Evolutionary conservation across 768 basidiomycete genomes (phyloP), one percentile per base, ranked within the genome.

Genomic region (Hygrocybe punicea): DNA sequence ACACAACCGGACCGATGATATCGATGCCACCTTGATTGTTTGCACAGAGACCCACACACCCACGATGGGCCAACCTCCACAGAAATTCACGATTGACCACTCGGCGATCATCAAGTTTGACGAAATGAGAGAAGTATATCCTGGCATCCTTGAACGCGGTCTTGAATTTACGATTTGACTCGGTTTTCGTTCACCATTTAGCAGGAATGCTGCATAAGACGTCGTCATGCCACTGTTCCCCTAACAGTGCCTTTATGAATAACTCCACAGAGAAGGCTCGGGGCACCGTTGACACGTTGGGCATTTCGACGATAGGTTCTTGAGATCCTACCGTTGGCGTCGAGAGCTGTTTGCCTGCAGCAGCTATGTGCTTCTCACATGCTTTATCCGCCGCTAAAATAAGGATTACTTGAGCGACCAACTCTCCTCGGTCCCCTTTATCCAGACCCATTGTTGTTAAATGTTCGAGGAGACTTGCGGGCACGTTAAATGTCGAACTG

Each of bases 41-140:
- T 10, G 61, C 62, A 51, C 67, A 69, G 40, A 67, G 33, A 37
- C 65, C 51, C 11, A 66, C 67, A 19, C 62, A 65, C 23, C 67
- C 65, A 19, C 66, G 60, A 24, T 36, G 17, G 47, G 64, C 57
- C 36, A 64, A 42, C 16, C 34, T 33, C 53, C 51, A 56, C 11
- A 66, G 62, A 54, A 58, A 62, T 44, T 58, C 44, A 34, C 47
- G 54, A 53, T 63, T 61, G 21, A 67, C 46, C 33, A 59, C 45
- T 6, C 36, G 52, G 35, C 35, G 52, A 42, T 66, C 58, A n/a
- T 63, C 14, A 11, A 65, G 60, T 51, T 64, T 62, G 60, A 69
- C 56, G 47, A 66, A 65, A 50, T 69, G 65, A 40, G 56, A 67
- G 62, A 67, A 69, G 40, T 63, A 61, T 11, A 65, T 54, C 33